Percentiles rank a stretch among this genome's conserved stretches.
phyloP scores from a whole-genome alignment of 495 filamentous ascomycete species.

The Thozetella sp. region DNA sequence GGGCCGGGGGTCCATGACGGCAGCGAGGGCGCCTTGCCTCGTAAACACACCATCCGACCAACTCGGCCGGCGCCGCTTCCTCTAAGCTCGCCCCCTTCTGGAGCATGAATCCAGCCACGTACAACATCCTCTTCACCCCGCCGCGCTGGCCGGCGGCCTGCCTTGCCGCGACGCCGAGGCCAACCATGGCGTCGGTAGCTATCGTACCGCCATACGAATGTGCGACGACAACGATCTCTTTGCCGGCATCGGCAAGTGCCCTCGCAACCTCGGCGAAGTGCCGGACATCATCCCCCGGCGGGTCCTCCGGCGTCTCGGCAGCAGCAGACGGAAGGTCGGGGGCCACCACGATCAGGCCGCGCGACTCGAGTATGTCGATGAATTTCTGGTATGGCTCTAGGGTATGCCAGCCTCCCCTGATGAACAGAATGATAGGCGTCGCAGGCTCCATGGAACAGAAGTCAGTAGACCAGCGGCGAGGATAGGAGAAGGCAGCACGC shows the following conservation, averaged over 20 bases:
- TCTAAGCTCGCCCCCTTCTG: constrained; percentile 1
- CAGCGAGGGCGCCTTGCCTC: constrained; percentile 12
- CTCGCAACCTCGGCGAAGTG: not conserved
- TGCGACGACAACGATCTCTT: constrained; percentile 32
- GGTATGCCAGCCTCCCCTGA: constrained; percentile 46
- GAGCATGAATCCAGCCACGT: constrained; percentile 34
- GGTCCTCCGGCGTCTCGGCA: constrained; percentile 19
- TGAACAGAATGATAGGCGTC: constrained; percentile 36
- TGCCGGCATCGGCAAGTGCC: constrained; percentile 16
- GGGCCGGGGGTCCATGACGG: not conserved
- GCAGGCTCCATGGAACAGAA: constrained; percentile 11
- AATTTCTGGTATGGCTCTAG: constrained; percentile 35
- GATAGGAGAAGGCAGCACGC: not conserved
- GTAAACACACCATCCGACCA: constrained; percentile 21
- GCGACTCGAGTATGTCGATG: constrained; percentile 25
- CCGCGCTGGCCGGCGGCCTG: constrained; percentile 22
- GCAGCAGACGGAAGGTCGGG: constrained; percentile 32
- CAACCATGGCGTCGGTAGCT: constrained; percentile 32
- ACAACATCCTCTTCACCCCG: constrained; percentile 40
- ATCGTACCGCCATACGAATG: constrained; percentile 44
- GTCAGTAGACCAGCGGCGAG: too few species aligned
- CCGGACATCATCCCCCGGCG: constrained; percentile 22
- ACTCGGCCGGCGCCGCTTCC: constrained; percentile 1
- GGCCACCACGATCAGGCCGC: constrained; percentile 34
- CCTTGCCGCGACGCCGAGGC: constrained; percentile 23